Base-by-base conservation (phyloP, 2,329 filamentous ascomycete genomes). In the Penicillium brevicompactum region DNA sequence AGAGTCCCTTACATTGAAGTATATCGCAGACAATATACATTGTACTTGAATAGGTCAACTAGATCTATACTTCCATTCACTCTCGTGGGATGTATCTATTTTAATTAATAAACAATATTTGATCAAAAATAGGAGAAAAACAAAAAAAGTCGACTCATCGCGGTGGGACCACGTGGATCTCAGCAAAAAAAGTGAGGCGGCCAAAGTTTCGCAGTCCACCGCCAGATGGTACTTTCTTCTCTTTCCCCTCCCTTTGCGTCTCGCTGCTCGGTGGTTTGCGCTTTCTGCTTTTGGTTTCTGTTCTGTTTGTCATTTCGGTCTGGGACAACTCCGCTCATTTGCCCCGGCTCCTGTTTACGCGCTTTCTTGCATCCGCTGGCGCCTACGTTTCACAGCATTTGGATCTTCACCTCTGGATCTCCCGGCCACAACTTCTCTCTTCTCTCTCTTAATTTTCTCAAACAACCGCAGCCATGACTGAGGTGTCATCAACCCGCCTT, bases 401-500 rank as follows among this genome's bases (percentile, higher is more conserved):
- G 37, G 11, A 48, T 41, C 49, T 42, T 60, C 49, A 50, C 51
- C 37, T 34, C 45, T 14, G 32, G 37, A 37, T 44, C 44, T 40
- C 30, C 38, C 45, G 42, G 44, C 55, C 55, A 50, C 47, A n/a
- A 53, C 41, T 49, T 49, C 34, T 44, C 18, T 18, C 18, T 18
- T 18, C 18, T 41, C 18, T 41, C n/a, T 53, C 32, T 47, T 16
- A 38, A 42, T 47, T 21, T 45, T 49, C 34, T 51, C 50, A 52
- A 49, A 51, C 54, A 16, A 51, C 56, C 48, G 53, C 64, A 69
- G 60, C 64, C 67, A 92, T 91, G 85, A 88, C 86, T 70, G 91
- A 96, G 80, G 93, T 97, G 66, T 96, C 92, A 62, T 89, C 90
- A 66, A 97, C 93, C 73, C 87, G 94, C 80, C 90, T 97, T 67